phyloP scores from a whole-genome alignment of 2,329 filamentous ascomycete species.

The Paramyrothecium sp. region DNA sequence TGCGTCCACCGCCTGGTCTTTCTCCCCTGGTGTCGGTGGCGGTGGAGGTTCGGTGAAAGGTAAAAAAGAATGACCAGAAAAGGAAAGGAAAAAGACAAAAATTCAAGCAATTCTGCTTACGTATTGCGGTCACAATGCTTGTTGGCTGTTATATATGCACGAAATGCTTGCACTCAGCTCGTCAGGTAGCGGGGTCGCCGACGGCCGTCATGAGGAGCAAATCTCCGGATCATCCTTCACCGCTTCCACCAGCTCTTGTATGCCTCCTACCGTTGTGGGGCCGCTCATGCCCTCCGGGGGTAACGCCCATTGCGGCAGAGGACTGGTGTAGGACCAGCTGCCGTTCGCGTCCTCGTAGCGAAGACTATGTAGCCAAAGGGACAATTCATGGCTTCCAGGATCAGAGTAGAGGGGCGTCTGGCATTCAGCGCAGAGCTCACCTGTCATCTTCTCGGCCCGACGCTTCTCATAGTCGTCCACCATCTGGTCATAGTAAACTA shows the following conservation, averaged over 20 bases:
- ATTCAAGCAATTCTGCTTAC: too few species aligned
- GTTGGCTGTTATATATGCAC: too few species aligned
- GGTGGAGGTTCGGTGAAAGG: too few species aligned
- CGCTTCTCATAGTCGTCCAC: conserved; percentile 85
- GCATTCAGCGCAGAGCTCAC: conserved; percentile 76
- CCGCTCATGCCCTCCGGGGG: conserved; percentile 73
- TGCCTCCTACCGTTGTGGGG: conserved; percentile 63
- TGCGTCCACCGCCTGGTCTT: neutral
- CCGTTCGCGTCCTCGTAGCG: conserved; percentile 84
- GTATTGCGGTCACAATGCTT: too few species aligned
- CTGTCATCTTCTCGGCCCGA: conserved; percentile 92
- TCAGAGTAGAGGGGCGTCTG: conserved; percentile 90
- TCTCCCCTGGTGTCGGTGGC: neutral
- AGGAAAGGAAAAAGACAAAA: neutral
- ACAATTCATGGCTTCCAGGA: conserved; percentile 84
- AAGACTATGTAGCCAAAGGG: conserved; percentile 89
- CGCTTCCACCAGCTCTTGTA: conserved; percentile 59
- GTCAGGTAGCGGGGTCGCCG: neutral
- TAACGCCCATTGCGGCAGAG: conserved; percentile 81
- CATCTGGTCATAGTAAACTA: conserved; percentile 93
- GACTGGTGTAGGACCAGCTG: conserved; percentile 83
- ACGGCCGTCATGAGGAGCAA: conserved; percentile 12
- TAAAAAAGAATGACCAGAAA: too few species aligned
- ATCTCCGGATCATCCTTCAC: conserved; percentile 45
- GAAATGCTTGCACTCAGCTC: too few species aligned